phyloP scores from a whole-genome alignment of 176 grass and related monocot species.

The Sorghum bicolor region DNA sequence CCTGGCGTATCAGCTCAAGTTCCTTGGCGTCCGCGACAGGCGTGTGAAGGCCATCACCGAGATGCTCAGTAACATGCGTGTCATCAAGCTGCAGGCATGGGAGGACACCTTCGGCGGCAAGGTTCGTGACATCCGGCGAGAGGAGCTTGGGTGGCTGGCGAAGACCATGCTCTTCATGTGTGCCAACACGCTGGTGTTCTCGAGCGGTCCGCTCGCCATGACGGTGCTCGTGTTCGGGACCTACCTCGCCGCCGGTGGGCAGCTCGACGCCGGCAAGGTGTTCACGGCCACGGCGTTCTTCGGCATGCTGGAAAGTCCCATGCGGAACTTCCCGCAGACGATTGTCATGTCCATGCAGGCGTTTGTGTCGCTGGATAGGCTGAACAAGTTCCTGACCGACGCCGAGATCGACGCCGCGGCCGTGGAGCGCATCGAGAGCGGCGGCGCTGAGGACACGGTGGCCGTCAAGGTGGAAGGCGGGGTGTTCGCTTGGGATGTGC shows the following conservation, averaged over 20 bases:
- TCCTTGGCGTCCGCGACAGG: conserved; percentile 41
- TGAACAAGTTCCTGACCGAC: conserved; percentile 51
- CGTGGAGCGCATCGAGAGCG: conserved; percentile 19
- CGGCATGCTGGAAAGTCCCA: conserved; percentile 47
- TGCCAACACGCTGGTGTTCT: conserved; percentile 43
- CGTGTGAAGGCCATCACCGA: conserved; percentile 65
- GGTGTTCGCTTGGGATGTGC: conserved; percentile 45
- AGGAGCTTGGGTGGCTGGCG: conserved; percentile 48
- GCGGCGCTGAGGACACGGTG: background rate
- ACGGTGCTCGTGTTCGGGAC: conserved; percentile 52
- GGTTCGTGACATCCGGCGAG: conserved; percentile 34
- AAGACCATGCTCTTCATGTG: conserved; percentile 52
- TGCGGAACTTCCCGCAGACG: conserved; percentile 52
- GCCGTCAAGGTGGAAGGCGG: conserved; percentile 42
- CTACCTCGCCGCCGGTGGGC: conserved; percentile 33
- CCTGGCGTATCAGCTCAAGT: conserved; percentile 39
- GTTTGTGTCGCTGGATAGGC: conserved; percentile 53
- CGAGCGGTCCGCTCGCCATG: conserved; percentile 44
- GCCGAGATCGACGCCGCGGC: conserved; percentile 41
- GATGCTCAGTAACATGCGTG: conserved; percentile 66
- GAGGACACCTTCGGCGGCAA: conserved; percentile 46
- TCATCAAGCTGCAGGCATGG: conserved; percentile 76
- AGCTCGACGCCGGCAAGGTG: conserved; percentile 61
- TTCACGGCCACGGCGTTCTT: conserved; percentile 71
- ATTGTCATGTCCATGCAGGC: conserved; percentile 52